These are phyloP conservation scores for Diplodia scrobiculata DNA, from an alignment of 2,329 filamentous ascomycete species.

Conservation along the genomic window DNA sequence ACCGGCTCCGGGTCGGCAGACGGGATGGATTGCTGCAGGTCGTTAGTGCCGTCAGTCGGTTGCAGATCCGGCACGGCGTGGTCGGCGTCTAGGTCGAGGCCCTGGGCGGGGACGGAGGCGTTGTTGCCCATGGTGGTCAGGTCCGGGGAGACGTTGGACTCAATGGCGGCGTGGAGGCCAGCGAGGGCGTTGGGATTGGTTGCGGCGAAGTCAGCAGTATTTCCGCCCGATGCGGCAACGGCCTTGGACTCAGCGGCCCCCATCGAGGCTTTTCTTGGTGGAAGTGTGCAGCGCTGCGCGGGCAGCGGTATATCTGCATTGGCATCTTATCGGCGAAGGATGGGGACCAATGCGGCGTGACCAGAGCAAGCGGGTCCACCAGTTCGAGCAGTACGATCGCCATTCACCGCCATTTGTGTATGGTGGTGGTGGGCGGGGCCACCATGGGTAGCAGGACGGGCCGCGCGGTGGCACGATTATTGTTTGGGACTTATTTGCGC, in stretches of 20 bases:
- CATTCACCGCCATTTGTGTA: slow-evolving; percentile 27
- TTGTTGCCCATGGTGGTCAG: slow-evolving; percentile 22
- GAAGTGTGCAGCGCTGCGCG: slow-evolving; percentile 1
- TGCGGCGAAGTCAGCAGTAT: not conserved
- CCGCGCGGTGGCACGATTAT: slow-evolving; percentile 12
- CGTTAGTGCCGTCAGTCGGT: slow-evolving; percentile 15
- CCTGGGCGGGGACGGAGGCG: slow-evolving; percentile 16
- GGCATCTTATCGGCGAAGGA: slow-evolving; percentile 21
- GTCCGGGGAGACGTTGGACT: not conserved
- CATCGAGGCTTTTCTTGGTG: slow-evolving; percentile 16
- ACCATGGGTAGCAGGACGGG: not conserved
- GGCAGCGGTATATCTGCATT: slow-evolving; percentile 11
- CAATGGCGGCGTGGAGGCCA: not conserved
- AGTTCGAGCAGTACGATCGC: slow-evolving; percentile 28
- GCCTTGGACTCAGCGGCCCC: slow-evolving; percentile 28
- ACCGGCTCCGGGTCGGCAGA: not conserved
- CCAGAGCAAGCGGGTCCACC: slow-evolving; percentile 18
- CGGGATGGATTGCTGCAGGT: slow-evolving; percentile 4
- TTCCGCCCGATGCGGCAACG: slow-evolving; percentile 1
- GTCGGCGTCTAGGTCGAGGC: not conserved
- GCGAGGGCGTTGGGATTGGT: not conserved
- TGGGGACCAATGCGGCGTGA: slow-evolving; percentile 18
- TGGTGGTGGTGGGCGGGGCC: slow-evolving; percentile 16
- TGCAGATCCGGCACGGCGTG: not conserved
- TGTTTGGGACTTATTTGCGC: slow-evolving; percentile 2